These are phyloP conservation scores for Galerina marginata DNA, from an alignment of 768 basidiomycete species.

Conservation along the genomic window DNA sequence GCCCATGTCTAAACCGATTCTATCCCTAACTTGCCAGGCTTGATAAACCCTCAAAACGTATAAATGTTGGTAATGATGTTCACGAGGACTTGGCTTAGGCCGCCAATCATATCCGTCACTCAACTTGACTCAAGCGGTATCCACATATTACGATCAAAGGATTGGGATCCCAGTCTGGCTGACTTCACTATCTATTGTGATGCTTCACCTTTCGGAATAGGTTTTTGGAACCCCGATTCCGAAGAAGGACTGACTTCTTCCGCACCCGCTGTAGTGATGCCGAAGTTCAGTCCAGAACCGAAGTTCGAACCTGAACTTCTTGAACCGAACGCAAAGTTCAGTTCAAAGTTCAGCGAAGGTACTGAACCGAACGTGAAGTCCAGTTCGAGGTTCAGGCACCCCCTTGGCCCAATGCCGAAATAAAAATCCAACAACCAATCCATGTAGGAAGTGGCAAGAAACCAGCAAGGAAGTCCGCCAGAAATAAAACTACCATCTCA, in stretches of 20 bases:
- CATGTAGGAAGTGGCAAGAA: no score
- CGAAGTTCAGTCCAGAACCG: no score
- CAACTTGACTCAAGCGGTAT: neutral
- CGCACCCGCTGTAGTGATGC: neutral
- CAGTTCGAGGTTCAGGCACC: no score
- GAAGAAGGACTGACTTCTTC: conserved; percentile 23
- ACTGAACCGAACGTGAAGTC: no score
- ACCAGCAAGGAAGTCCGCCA: no score
- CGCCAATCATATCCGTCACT: neutral
- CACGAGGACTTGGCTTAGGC: conserved; percentile 7
- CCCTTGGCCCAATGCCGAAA: no score
- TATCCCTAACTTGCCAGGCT: conserved; percentile 36
- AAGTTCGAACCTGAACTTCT: no score
- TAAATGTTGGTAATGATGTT: conserved; percentile 34
- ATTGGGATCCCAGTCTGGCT: conserved; percentile 11
- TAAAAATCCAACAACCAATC: no score
- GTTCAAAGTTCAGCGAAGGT: no score
- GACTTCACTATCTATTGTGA: conserved; percentile 10
- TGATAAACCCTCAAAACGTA: neutral
- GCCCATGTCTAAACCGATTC: conserved; percentile 28
- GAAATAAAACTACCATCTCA: no score
- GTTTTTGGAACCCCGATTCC: conserved; percentile 25
- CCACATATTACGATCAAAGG: neutral
- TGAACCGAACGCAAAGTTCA: no score
- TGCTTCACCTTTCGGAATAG: conserved; percentile 11